Evolutionary conservation across 75 land plant genomes (phyloP), one percentile per base, ranked within the genome.

Genomic region (Ceratopteris richardii): DNA sequence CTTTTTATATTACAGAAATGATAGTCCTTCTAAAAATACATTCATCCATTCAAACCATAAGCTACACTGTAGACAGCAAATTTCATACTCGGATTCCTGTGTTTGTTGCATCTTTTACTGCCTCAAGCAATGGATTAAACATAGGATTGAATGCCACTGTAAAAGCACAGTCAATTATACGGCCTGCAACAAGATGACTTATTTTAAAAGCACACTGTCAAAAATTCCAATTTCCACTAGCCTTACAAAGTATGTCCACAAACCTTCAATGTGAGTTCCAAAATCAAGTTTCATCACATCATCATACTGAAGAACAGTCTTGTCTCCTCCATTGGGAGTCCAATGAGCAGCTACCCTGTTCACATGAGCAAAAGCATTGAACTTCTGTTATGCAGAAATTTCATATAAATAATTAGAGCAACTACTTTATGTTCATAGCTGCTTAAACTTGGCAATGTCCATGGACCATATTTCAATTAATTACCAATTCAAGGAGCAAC

Each of bases 231-330:
- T 10, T 23, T 1, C n/a, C 4, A 41, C n/a, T 28, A 14, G n/a
- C 6, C 18, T 2, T 3, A 33, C 39, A 29, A 31, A 58, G 33
- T 36, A 14, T 16, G 14, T 58, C 7, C 46, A 2, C 23, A 28
- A 28, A 93, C 98, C 98, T 79, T 94, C 96, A 60, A 94, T 73
- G 57, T 94, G 98, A 31, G 98, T 94, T 69, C 98, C 98, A 81
- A 90, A 94, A 68, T 94, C 98, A 62, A 94, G 68, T 64, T 94
- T 94, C 98, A 94, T 94, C 43, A 94, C 98, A 83, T 94, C 98
- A 77, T 94, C 98, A 75, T 90, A 94, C 76, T 94, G 96, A 58
- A 94, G 90, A 10, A 94, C 98, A 48, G 98, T 94, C 60, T 83
- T 90, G 65, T 94, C 98, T 43, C 98, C 96, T 54, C 83, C 37